A percentile compares a stretch with the other conserved stretches of the same genome.
phyloP scores from a whole-genome alignment of 1,284 basidiomycete genomes.

The Apiotrichum laibachii region DNA sequence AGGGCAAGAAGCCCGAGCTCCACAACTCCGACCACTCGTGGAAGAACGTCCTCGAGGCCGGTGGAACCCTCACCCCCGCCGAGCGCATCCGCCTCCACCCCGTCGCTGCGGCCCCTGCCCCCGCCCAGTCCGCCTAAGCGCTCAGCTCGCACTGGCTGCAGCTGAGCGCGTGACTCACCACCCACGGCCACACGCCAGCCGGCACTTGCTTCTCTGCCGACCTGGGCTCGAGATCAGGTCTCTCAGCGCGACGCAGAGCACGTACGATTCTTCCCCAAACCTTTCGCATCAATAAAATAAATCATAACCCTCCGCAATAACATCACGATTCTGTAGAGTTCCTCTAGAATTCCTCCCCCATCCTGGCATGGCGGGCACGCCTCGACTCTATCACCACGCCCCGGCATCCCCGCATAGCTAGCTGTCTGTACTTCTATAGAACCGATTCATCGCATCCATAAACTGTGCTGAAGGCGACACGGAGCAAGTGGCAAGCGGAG shows the following conservation, averaged over 20 bases:
- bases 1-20: constrained; percentile 27
- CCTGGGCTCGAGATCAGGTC: neutral
- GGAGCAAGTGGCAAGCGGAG: too few relatives aligned
- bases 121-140: constrained; percentile 1
- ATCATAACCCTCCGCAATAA: neutral
- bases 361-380: constrained; percentile 5
- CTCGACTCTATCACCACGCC: neutral
- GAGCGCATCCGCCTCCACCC: constrained; percentile 18
- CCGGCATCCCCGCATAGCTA: constrained; percentile 3
- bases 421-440: constrained; percentile 7
- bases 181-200: neutral
- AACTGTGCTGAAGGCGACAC: neutral
- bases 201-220: neutral
- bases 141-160: neutral
- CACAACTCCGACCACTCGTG: constrained; percentile 32
- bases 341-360: neutral
- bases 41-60: constrained; percentile 28
- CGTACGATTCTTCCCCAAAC: neutral
- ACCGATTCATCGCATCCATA: neutral
- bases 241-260: too few relatives aligned
- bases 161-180: neutral
- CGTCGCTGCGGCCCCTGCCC: neutral
- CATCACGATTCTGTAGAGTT: constrained; percentile 5
- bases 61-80: constrained; percentile 16
- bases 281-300: neutral